These are phyloP conservation scores for Asclepias syriaca DNA, from an alignment of 257 asterid genomes.

Conservation along the genomic window DNA sequence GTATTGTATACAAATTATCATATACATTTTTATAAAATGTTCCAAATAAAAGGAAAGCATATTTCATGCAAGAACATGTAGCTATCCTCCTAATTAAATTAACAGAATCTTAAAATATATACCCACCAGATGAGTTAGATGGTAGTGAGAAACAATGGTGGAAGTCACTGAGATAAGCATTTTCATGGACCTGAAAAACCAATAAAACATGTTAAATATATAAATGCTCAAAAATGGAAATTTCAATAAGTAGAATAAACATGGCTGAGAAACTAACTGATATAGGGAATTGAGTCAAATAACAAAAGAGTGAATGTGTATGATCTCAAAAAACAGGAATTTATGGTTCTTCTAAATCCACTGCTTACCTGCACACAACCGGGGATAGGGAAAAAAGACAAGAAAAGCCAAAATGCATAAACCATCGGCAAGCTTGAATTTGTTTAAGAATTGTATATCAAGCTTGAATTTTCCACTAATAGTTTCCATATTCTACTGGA, in stretches of 20 bases:
- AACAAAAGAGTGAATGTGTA: neutral
- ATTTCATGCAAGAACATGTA: neutral
- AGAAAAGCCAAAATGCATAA: no score
- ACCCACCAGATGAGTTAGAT: conserved; percentile 75
- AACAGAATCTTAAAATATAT: conserved; percentile 8
- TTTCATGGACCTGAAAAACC: conserved; percentile 58
- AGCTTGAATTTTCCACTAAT: no score
- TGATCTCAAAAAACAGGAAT: neutral
- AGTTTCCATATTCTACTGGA: neutral
- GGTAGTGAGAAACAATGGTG: conserved; percentile 85
- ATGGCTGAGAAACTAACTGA: neutral
- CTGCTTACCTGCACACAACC: neutral
- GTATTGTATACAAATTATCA: neutral
- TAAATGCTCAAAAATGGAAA: neutral
- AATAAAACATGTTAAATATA: neutral
- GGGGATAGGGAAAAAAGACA: no score
- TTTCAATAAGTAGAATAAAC: neutral
- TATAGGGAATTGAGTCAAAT: neutral
- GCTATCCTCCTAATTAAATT: neutral
- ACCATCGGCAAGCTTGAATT: no score
- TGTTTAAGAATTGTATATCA: no score
- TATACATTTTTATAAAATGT: neutral
- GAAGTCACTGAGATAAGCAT: conserved; percentile 78
- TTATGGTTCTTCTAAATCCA: neutral
- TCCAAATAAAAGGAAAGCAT: no score